Conservation (phyloP, 495 filamentous ascomycete genomes). For the Xylaria curta region DNA sequence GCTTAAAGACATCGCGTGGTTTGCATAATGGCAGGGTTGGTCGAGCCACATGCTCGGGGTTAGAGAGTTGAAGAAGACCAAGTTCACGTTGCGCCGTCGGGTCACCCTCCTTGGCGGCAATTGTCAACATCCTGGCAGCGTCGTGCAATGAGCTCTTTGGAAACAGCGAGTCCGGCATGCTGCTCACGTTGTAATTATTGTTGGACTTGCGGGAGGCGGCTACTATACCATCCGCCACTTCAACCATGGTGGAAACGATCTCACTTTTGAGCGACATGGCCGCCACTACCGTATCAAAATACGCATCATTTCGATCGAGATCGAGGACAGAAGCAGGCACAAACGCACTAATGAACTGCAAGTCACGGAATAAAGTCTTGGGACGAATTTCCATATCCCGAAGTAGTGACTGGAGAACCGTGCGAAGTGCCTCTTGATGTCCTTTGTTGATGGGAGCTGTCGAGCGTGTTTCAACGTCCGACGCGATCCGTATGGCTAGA, state of each 20-base stretch:
- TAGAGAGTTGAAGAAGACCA: slow-evolving; percentile 91
- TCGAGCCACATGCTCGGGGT: slow-evolving; percentile 85
- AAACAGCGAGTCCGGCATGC: slow-evolving; percentile 38
- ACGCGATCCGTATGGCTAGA: slow-evolving; percentile 12
- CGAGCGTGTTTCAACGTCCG: slow-evolving; percentile 48
- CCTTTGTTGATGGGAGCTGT: slow-evolving; percentile 59
- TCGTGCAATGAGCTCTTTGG: slow-evolving; percentile 74
- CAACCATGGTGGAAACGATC: slow-evolving; percentile 87
- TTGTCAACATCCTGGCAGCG: slow-evolving; percentile 90
- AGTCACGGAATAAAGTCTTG: slow-evolving; percentile 89
- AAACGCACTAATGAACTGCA: slow-evolving; percentile 95
- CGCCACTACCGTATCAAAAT: slow-evolving; percentile 91
- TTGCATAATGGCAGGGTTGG: slow-evolving; percentile 84
- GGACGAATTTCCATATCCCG: slow-evolving; percentile 78
- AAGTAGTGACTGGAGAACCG: slow-evolving; percentile 80
- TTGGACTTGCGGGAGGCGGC: slow-evolving; percentile 58
- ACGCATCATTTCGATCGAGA: slow-evolving; percentile 87
- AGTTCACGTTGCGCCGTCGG: slow-evolving; percentile 93
- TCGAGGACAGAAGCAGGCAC: slow-evolving; percentile 81
- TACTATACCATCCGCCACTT: slow-evolving; percentile 79
- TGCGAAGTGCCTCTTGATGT: slow-evolving; percentile 76
- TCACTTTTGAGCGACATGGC: slow-evolving; percentile 90
- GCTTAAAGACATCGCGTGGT: slow-evolving; percentile 89
- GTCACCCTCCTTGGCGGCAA: slow-evolving; percentile 92
- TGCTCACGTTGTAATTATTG: slow-evolving; percentile 35